Base-by-base conservation (phyloP, 306 rosid species). In the Trichosanthes cucumerina region DNA sequence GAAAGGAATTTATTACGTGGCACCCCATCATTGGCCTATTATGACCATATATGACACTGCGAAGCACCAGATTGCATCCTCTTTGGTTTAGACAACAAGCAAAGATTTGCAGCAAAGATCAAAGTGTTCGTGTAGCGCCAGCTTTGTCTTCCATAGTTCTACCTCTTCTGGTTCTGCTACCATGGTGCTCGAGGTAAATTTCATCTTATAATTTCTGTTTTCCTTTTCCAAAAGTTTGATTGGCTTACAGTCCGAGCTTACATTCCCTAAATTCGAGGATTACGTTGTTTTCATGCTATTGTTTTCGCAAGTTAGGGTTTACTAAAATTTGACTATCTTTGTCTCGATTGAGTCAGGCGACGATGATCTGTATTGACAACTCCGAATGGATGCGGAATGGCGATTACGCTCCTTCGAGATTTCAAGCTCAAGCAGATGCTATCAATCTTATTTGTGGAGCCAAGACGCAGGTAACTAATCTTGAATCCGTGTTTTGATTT, bases 321-420 rank as follows among this genome's bases (percentile, higher is more conserved):
- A 81, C 12, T 26, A 19, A 52, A 39, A 47, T 19, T 60, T 78
- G 63, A 23, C 41, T 47, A 21, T 13, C 19, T 59, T 54, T 53
- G 41, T 1, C 59, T 44, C 5, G 24, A 60, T 43, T 39, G 73
- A 54, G 24, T 26, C 62, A 96, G 99, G 98, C 98, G 43, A 95
- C 98, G 3, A 88, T 96, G 97, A 96, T 96, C 86, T 92, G 98
- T 64, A 89, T 96, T 50, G 99, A 96, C 82, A 91, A 96, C 84
- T 96, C 98, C 9, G 97, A 96, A 79, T 96, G 99, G 99, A 92
- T 91, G 97, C 91, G 98, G 14, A 94, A 94, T 70, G 98, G 98
- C 4, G 98, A 94, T 68, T 94, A 90, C 69, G 9, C 94, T 36
- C 98, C 98, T 31, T 85, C 93, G 46, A 90, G 98, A 78, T 89